phyloP scores from a whole-genome alignment of 2,329 filamentous ascomycete species.

The Fusarium torreyae region DNA sequence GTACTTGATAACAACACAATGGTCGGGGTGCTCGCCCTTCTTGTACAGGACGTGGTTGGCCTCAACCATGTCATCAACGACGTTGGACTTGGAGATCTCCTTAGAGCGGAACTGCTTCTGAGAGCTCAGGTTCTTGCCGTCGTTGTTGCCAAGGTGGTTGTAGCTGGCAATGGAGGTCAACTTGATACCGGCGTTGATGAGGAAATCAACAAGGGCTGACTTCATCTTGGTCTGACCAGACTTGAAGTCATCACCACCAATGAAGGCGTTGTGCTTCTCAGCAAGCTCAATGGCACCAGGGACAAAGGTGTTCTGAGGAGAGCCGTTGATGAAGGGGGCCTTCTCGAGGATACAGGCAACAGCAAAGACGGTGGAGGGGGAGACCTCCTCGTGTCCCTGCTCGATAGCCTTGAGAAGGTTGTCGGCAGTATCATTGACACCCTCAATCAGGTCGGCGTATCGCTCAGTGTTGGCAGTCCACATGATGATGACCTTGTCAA shows the following conservation, averaged over 20 bases:
- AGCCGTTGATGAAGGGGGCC: conserved; percentile 98
- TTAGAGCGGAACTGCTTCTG: conserved; percentile 99
- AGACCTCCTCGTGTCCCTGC: conserved; percentile 88
- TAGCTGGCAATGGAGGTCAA: conserved; percentile 98
- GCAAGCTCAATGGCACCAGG: conserved; percentile 92
- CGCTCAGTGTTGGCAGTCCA: conserved; percentile 99
- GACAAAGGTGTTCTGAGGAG: conserved; percentile 98
- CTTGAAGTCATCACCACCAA: conserved; percentile 99
- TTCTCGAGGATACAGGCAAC: conserved; percentile 93
- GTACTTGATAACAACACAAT: conserved; percentile 99
- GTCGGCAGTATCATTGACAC: conserved; percentile 96
- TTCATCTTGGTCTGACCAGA: conserved; percentile 99
- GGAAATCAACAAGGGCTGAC: conserved; percentile 96
- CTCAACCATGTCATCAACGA: conserved; percentile 99
- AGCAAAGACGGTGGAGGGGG: conserved; percentile 95
- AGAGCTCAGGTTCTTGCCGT: conserved; percentile 98
- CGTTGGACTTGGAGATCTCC: conserved; percentile 99
- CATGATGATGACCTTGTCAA: conserved; percentile 97
- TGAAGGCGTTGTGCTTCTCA: conserved; percentile 88
- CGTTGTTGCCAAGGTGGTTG: conserved; percentile 99
- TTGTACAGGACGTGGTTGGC: conserved; percentile 94
- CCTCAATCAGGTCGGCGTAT: conserved; percentile 87
- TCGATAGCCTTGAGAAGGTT: conserved; percentile 93
- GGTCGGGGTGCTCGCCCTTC: conserved; percentile 94
- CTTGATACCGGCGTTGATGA: conserved; percentile 99